These are phyloP conservation scores for Trametes gibbosa DNA, from an alignment of 768 basidiomycete species.

Conservation along the genomic window DNA sequence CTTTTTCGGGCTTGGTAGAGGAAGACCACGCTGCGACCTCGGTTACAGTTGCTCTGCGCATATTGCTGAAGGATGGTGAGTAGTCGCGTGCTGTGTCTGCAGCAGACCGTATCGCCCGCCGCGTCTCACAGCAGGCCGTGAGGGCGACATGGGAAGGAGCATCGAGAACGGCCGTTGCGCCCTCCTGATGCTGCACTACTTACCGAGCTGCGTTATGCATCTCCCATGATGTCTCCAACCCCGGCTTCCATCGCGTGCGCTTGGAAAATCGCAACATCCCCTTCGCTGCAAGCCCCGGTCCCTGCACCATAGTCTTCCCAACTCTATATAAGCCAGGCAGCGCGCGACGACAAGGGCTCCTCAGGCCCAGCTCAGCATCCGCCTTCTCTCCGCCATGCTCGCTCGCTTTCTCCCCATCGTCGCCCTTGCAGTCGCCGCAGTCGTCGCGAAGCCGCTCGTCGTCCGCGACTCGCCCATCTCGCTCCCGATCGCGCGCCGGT, in stretches of 20 bases:
- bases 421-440: slow-evolving; percentile 1
- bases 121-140: background rate
- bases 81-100: slow-evolving; percentile 4
- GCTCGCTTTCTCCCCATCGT: slow-evolving; percentile 3
- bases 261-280: background rate
- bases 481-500: slow-evolving; percentile 18
- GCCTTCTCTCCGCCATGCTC: slow-evolving; percentile 1
- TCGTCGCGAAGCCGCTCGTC: slow-evolving; percentile 15
- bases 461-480: slow-evolving; percentile 20
- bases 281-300: background rate
- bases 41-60: background rate
- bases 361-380: slow-evolving; percentile 8
- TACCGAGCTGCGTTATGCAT: too few relatives aligned
- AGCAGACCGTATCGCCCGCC: background rate
- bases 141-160: too few relatives aligned
- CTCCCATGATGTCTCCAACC: too few relatives aligned
- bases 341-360: background rate
- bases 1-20: background rate
- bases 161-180: background rate
- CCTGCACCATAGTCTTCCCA: background rate
- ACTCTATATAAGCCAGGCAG: background rate
- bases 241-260: background rate
- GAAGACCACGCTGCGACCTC: background rate
- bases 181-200: background rate
- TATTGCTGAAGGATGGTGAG: slow-evolving; percentile 5